phyloP scores from a whole-genome alignment of 352 stramenopile genomes.

The Pythium chondricola region DNA sequence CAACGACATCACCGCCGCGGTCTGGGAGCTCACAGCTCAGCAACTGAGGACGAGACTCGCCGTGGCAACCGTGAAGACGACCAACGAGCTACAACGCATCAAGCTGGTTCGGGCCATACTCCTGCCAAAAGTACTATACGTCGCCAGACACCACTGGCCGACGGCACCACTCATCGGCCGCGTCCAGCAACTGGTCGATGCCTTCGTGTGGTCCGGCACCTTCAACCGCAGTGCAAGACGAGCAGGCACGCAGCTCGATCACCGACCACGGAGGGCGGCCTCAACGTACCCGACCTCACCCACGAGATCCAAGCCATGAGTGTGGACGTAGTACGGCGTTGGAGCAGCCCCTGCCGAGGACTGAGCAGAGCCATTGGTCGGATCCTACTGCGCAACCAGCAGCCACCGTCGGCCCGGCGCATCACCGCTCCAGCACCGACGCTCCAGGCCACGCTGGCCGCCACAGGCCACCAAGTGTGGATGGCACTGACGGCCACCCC shows the following conservation, averaged over 20 bases:
- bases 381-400: neutral
- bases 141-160: conserved; percentile 5
- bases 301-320: neutral
- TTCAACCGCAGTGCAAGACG: no score
- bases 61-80: conserved; percentile 1
- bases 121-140: conserved; percentile 5
- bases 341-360: neutral
- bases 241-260: neutral
- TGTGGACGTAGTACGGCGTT: neutral
- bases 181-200: neutral
- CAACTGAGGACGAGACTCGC: neutral
- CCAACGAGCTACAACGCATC: conserved; percentile 3
- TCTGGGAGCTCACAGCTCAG: neutral
- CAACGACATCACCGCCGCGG: neutral
- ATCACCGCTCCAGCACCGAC: neutral
- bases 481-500: neutral
- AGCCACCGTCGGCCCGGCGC: neutral
- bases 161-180: neutral
- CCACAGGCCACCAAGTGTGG: neutral
- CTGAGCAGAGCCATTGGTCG: neutral
- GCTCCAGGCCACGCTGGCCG: neutral
- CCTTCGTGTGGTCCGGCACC: conserved; percentile 4
- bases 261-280: neutral
- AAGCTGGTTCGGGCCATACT: conserved; percentile 2
- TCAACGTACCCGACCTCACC: neutral